Evolutionary conservation across 176 grass and related monocot species (phyloP).

Genomic region (Avena sativa): DNA sequence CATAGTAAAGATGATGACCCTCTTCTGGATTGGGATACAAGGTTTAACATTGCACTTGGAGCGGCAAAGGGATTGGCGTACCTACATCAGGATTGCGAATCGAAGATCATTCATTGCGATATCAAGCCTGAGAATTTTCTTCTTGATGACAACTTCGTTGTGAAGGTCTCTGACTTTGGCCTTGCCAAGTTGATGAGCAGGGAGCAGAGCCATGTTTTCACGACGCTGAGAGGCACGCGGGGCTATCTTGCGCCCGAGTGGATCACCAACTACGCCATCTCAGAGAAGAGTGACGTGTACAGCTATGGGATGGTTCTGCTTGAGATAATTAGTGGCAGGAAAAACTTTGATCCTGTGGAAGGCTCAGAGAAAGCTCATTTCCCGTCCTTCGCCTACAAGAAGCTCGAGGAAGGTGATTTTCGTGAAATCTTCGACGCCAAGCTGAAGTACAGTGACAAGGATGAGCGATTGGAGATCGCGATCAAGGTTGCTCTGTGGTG

Average conservation of each 20-base stretch:
- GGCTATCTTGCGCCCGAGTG: slow-evolving; percentile 95
- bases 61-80: slow-evolving; percentile 86
- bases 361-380: slow-evolving; percentile 86
- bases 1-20: slow-evolving; percentile 18
- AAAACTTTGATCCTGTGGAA: slow-evolving; percentile 75
- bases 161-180: slow-evolving; percentile 98
- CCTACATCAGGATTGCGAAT: slow-evolving; percentile 94
- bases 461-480: slow-evolving; percentile 59
- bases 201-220: slow-evolving; percentile 98
- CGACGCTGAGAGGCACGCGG: slow-evolving; percentile 80
- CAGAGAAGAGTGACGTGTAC: slow-evolving; percentile 95
- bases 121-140: slow-evolving; percentile 98
- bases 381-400: slow-evolving; percentile 85
- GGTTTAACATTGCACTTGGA: slow-evolving; percentile 84
- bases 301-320: slow-evolving; percentile 97
- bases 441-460: slow-evolving; percentile 58
- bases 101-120: slow-evolving; percentile 92
- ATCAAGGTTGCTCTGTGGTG: slow-evolving; percentile 96
- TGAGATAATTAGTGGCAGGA: slow-evolving; percentile 87
- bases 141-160: slow-evolving; percentile 77
- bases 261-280: slow-evolving; percentile 91
- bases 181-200: slow-evolving; percentile 97
- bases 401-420: slow-evolving; percentile 75
- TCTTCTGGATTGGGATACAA: slow-evolving; percentile 78
- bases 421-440: slow-evolving; percentile 61